Evolutionary conservation across 805 yeast genomes (phyloP), one percentile per base, ranked within the genome.

Genomic region (Yueomyces sp.): DNA sequence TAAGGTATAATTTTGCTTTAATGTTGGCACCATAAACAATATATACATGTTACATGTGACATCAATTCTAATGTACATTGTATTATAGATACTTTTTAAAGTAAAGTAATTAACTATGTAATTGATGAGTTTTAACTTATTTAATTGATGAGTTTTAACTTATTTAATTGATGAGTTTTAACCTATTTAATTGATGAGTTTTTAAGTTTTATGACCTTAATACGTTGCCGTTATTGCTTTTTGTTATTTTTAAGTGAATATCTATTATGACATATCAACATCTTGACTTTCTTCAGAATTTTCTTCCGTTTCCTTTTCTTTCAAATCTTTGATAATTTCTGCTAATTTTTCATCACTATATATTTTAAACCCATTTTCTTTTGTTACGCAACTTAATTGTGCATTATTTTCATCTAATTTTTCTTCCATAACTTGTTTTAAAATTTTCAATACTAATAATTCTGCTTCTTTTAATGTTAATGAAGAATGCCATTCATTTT

Each of bases 391-490:
- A 42, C 98, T 94, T 54, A 92, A 74, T 69, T 94, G 98, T 34
- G 95, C 95, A 63, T 92, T 92, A 52, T 82, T 84, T 45, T 94
- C 81, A 64, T 92, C 96, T 56, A 92, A 71, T 67, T 90, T 92
- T 66, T 92, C 99, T 69, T 92, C 99, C 99, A 92, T 92, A 40
- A 92, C 99, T 67, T 92, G 98, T 63, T 88, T 88, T 54, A 92
- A 73, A 45, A 85, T 84, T 68, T 87, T 88, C 59, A 92, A 73
- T 5, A 88, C 81, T 59, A 92, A 71, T 38, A 84, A 65, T 70
- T 92, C 97, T 6, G 97, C 98, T 62, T 94, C 98, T 52, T 79
- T 77, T 53, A 92, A 69, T 11, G 96, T 86, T 55, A 92, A 72
- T 26, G 95, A 85, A 52, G 81, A 81, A 66, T 90, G 97, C 67